Evolutionary conservation across 2,329 filamentous ascomycete genomes (phyloP), one percentile per base, ranked within the genome.

Genomic region (Xylaria digitata): DNA sequence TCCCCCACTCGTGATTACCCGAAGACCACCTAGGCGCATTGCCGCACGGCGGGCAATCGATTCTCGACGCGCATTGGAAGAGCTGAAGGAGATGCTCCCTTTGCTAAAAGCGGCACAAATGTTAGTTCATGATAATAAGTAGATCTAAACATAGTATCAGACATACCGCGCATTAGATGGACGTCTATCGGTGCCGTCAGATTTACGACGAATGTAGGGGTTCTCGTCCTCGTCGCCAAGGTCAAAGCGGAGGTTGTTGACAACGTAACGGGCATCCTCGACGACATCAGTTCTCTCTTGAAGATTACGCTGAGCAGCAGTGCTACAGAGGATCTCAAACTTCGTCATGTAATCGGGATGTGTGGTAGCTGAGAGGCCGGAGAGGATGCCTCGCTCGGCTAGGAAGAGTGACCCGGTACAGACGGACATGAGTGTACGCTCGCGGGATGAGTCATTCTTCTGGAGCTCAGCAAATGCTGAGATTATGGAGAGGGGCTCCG

Each of bases 171-270:
- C 88, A 75, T 84, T 88, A 53, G 87, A 87, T 53, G 87, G 86
- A 68, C 87, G 86, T 71, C 86, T 83, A 55, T 85, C 88, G 69
- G 85, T 83, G 72, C 45, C 45, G 23, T 92, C 90, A 65, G 88
- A 87, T 85, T 91, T 92, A 83, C 87, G 89, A 75, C 92, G 86
- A 78, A 96, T 90, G 81, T 95, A 95, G 37, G 92, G 92, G 80
- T 93, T 95, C 80, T 94, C 90, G 69, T 94, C 91, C 75, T 92
- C 88, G 76, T 94, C 89, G 67, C 91, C 90, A 72, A 96, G 84
- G 74, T 96, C 92, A 79, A 95, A 96, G 73, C 93, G 91, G 66
- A 94, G 89, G 81, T 96, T 96, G 85, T 96, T 96, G 78, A 96
- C 93, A 21, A 96, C 92, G 77, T 96, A 96, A 76, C 92, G 87